phyloP scores from a whole-genome alignment of 1,284 basidiomycete genomes.

The Ganoderma resinaceum region DNA sequence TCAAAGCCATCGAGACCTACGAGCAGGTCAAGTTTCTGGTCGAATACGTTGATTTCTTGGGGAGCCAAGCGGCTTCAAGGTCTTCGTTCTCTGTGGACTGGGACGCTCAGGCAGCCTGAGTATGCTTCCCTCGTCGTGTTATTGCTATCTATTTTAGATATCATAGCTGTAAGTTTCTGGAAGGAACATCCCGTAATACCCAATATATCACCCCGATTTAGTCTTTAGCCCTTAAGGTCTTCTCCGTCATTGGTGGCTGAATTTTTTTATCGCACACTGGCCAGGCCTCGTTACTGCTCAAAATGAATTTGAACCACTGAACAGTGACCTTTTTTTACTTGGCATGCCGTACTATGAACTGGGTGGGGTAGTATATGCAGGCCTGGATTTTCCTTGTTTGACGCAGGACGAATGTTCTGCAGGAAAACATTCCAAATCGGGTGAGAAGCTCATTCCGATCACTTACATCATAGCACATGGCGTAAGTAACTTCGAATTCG shows the following conservation, averaged over 20 bases:
- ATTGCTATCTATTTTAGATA: neutral
- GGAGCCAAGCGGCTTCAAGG: slow-evolving; percentile 33
- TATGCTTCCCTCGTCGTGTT: neutral
- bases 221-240: neutral
- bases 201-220: neutral
- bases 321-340: neutral
- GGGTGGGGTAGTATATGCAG: neutral
- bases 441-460: neutral
- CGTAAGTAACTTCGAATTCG: neutral
- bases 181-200: neutral
- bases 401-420: neutral
- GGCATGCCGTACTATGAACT: neutral
- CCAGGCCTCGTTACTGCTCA: no score
- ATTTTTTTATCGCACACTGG: neutral
- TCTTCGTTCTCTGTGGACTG: slow-evolving; percentile 14
- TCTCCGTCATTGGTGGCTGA: neutral
- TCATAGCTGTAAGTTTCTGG: neutral
- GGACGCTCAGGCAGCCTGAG: slow-evolving; percentile 21
- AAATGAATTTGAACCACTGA: neutral
- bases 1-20: slow-evolving; percentile 90
- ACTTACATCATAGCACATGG: neutral
- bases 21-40: slow-evolving; percentile 90
- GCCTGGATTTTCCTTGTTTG: slow-evolving; percentile 1
- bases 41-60: slow-evolving; percentile 78
- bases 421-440: slow-evolving; percentile 5